Percentiles rank a stretch among this genome's conserved stretches.
phyloP scores from a whole-genome alignment of 2,329 filamentous ascomycete genomes.

The Sarocladiaceae sp. region DNA sequence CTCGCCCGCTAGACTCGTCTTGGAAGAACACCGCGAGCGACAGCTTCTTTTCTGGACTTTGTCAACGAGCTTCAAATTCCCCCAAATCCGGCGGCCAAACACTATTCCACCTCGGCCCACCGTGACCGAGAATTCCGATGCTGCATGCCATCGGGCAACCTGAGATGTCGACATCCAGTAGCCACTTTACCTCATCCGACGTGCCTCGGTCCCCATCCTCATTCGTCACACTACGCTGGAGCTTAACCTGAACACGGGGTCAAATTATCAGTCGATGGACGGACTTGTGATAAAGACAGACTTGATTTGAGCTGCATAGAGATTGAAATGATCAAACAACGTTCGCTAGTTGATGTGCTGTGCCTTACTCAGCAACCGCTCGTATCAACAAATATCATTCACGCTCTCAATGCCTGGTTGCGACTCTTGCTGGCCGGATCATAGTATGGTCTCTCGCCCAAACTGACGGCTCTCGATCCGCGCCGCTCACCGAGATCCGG shows the following conservation, averaged over 20 bases:
- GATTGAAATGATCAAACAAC: too few species aligned
- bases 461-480: slow-evolving; percentile 45
- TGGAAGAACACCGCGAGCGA: background rate
- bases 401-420: background rate
- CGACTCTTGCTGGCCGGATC: slow-evolving; percentile 35
- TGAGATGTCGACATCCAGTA: background rate
- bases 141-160: background rate
- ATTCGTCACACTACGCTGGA: background rate
- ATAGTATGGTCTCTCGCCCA: slow-evolving; percentile 51
- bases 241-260: too few species aligned
- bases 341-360: too few species aligned
- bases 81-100: too few species aligned
- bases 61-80: background rate
- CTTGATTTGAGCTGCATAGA: too few species aligned
- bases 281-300: too few species aligned
- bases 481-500: slow-evolving; percentile 39
- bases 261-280: too few species aligned
- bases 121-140: background rate
- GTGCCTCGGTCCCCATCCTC: background rate
- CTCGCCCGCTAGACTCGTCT: background rate
- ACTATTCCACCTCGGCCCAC: background rate
- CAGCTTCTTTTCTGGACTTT: background rate
- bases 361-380: background rate
- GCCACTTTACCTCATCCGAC: background rate
- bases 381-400: background rate